Percentiles rank a stretch among this genome's conserved stretches.
Conservation (phyloP, 2,329 filamentous ascomycete genomes). For the Chalaropsis thielavioides region DNA sequence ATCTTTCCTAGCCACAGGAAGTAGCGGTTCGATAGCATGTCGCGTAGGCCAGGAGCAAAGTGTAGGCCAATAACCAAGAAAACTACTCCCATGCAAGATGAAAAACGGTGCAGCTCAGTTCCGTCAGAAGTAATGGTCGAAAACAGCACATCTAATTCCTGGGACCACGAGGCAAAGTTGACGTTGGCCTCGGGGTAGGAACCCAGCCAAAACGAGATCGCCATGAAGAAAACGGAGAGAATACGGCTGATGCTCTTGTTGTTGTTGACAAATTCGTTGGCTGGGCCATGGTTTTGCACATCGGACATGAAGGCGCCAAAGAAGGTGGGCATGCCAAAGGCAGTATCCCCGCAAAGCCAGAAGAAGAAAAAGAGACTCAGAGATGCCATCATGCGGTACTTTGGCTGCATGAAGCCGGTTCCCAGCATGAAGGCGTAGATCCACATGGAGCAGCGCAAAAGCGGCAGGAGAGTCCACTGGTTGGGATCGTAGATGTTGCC, state of each 20-base stretch:
- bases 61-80: slow-evolving; percentile 38
- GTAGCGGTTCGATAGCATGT: slow-evolving; percentile 37
- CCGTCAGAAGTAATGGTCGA: slow-evolving; percentile 32
- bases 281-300: slow-evolving; percentile 36
- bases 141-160: slow-evolving; percentile 30
- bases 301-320: slow-evolving; percentile 49
- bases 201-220: slow-evolving; percentile 41
- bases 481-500: slow-evolving; percentile 41
- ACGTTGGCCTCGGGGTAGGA: slow-evolving; percentile 44
- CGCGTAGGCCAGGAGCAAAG: slow-evolving; percentile 37
- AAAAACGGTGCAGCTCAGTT: slow-evolving; percentile 32
- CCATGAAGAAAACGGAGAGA: slow-evolving; percentile 35
- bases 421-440: slow-evolving; percentile 40
- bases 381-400: slow-evolving; percentile 35
- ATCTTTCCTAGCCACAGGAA: slow-evolving; percentile 49
- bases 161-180: slow-evolving; percentile 41
- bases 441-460: slow-evolving; percentile 40
- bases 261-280: slow-evolving; percentile 33
- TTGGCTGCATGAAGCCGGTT: slow-evolving; percentile 34
- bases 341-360: slow-evolving; percentile 26
- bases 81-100: slow-evolving; percentile 27
- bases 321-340: slow-evolving; percentile 45
- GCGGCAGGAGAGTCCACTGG: slow-evolving; percentile 43
- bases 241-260: slow-evolving; percentile 31
- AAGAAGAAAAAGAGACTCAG: slow-evolving; percentile 37